Evolutionary conservation across 257 asterid species (phyloP).

Genomic region (Petunia secreta): DNA sequence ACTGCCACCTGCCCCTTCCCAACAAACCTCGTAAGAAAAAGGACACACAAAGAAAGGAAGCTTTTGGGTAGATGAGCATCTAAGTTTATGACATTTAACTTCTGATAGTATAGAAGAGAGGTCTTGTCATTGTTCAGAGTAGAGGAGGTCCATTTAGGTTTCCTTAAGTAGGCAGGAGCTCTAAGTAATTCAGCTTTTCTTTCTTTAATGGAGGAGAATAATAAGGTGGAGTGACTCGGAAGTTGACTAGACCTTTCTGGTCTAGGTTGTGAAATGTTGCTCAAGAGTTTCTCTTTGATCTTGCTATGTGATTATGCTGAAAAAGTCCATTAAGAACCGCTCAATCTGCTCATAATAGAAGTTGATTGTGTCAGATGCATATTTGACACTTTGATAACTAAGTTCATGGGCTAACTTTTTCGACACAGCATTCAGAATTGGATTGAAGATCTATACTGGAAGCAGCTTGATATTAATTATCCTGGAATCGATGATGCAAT

Average conservation of each 20-base stretch:
- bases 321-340: background rate
- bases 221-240: background rate
- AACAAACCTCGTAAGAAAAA: background rate
- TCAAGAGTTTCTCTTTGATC: slow-evolving; percentile 7
- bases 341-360: background rate
- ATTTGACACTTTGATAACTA: background rate
- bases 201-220: slow-evolving; percentile 11
- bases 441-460: slow-evolving; percentile 96
- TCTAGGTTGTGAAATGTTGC: slow-evolving; percentile 11
- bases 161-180: background rate
- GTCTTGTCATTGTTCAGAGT: background rate
- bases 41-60: background rate
- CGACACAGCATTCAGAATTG: slow-evolving; percentile 84
- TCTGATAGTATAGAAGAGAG: background rate
- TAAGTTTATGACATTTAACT: background rate
- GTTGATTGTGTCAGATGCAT: background rate
- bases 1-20: background rate
- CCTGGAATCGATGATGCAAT: slow-evolving; percentile 93
- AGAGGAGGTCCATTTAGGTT: slow-evolving; percentile 11
- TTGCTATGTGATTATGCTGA: too few relatives aligned
- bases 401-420: slow-evolving; percentile 22
- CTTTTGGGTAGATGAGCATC: background rate
- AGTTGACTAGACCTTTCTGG: background rate
- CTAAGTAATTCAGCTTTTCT: background rate
- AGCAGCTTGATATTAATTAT: slow-evolving; percentile 86